Percentiles rank a stretch among this genome's conserved stretches.
Conservation (phyloP, 352 stramenopile species). For the Hyaloperonospora brassicae region DNA sequence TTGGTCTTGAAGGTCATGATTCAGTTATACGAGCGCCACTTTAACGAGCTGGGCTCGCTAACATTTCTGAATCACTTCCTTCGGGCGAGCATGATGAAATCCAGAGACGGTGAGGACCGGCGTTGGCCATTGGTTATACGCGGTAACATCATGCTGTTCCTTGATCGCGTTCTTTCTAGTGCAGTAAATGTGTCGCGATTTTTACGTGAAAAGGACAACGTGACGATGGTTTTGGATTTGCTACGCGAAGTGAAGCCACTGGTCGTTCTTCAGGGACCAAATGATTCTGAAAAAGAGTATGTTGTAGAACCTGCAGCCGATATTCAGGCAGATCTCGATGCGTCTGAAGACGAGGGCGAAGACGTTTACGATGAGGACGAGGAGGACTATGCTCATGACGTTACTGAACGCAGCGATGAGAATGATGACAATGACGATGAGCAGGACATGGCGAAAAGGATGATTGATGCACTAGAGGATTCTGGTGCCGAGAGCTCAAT, state of each 20-base stretch:
- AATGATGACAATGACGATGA: slow-evolving; percentile 33
- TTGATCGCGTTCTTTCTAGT: slow-evolving; percentile 75
- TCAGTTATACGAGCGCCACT: slow-evolving; percentile 77
- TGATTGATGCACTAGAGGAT: slow-evolving; percentile 65
- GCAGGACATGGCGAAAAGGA: slow-evolving; percentile 39
- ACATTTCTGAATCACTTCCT: slow-evolving; percentile 80
- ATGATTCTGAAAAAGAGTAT: slow-evolving; percentile 65
- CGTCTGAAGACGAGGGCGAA: slow-evolving; percentile 49
- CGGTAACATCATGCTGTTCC: slow-evolving; percentile 77
- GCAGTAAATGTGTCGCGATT: slow-evolving; percentile 75
- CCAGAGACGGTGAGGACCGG: slow-evolving; percentile 32
- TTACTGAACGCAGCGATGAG: slow-evolving; percentile 32
- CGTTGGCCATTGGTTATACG: slow-evolving; percentile 68
- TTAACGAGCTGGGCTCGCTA: slow-evolving; percentile 62
- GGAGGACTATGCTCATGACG: slow-evolving; percentile 36
- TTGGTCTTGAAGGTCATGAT: slow-evolving; percentile 85
- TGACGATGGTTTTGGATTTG: slow-evolving; percentile 70
- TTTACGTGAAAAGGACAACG: slow-evolving; percentile 59
- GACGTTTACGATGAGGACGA: slow-evolving; percentile 27
- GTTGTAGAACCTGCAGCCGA: slow-evolving; percentile 48
- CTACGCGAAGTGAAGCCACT: slow-evolving; percentile 72
- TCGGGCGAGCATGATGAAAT: slow-evolving; percentile 68
- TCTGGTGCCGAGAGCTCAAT: slow-evolving; percentile 41
- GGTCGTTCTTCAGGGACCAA: slow-evolving; percentile 52
- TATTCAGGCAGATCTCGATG: slow-evolving; percentile 44